These are phyloP conservation scores for Stereum hirsutum DNA, from an alignment of 1,284 basidiomycete genomes.

Conservation along the genomic window DNA sequence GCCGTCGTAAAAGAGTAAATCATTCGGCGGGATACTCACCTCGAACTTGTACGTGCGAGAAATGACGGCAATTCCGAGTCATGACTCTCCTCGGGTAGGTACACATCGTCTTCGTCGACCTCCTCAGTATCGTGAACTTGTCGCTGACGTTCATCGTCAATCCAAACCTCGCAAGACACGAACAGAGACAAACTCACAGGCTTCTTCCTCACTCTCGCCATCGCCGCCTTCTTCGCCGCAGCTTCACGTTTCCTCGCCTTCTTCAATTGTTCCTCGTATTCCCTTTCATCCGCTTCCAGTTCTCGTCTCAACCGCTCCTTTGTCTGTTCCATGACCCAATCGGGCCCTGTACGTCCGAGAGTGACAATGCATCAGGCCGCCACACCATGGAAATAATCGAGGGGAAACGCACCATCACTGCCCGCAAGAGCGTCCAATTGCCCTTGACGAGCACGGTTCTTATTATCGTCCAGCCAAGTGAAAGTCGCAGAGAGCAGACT, in stretches of 20 bases:
- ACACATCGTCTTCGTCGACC: conserved; percentile 8
- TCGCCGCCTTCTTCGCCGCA: conserved; percentile 16
- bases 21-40: background rate
- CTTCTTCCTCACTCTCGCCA: conserved; percentile 44
- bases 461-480: conserved; percentile 73
- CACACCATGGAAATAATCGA: background rate
- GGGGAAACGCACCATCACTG: conserved; percentile 21
- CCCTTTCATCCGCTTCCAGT: conserved; percentile 56
- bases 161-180: background rate
- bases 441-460: conserved; percentile 55
- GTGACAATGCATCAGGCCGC: background rate
- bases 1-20: background rate
- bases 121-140: conserved; percentile 5
- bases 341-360: conserved; percentile 38
- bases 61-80: conserved; percentile 19
- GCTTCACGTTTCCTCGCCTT: conserved; percentile 53
- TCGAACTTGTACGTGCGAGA: conserved; percentile 8
- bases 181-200: conserved; percentile 29
- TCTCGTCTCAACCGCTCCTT: conserved; percentile 53
- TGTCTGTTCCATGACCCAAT: conserved; percentile 80
- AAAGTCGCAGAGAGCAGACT: conserved; percentile 74
- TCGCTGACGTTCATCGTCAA: background rate
- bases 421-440: conserved; percentile 34
- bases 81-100: conserved; percentile 11
- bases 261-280: conserved; percentile 50